Evolutionary conservation across 2,329 filamentous ascomycete genomes (phyloP), one percentile per base, ranked within the genome.

Genomic region (Fusarium penzigii): DNA sequence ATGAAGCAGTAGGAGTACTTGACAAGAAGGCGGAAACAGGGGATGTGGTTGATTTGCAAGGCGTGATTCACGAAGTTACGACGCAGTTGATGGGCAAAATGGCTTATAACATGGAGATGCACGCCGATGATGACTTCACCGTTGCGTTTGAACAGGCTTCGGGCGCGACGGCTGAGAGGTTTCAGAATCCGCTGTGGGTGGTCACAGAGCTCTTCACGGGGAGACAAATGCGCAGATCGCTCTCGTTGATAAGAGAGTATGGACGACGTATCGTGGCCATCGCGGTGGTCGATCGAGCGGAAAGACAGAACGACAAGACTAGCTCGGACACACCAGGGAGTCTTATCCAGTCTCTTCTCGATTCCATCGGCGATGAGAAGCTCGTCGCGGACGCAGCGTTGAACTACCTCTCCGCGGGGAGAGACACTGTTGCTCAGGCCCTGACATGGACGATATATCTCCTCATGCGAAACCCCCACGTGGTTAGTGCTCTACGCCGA

Each of bases 71-170:
- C 48, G 83, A 86, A 63, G 78, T 87, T 42, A 88, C 84, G 2
- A 87, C 84, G 17, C 77, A 83, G 52, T 64, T 87, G 20, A 86
- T 88, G 80, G 85, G 84, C n/a, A 78, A 78, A 55, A 85, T 87
- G 81, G 85, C 85, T 13, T 88, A 87, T 59, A 80, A 84, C 63
- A 86, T 86, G 82, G 83, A 87, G 58, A 86, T 87, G 75, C 81
- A 83, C 61, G 76, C 81, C 44, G 75, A 79, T 32, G 81, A 86
- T 53, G 77, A 79, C 2, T 87, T 88, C 65, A 81, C 81, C 5
- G 56, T 74, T 46, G 79, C 83, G 1, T 87, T 88, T 61, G 84
- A 87, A 56, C 77, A 80, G 56, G 84, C 84, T 3, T 87, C 84
- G 0, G 83, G 80, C 1, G 77, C 70, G 9, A 85, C 82, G 0